Conservation (phyloP, 345 rosid genomes). For the Orychophragmus violaceus region DNA sequence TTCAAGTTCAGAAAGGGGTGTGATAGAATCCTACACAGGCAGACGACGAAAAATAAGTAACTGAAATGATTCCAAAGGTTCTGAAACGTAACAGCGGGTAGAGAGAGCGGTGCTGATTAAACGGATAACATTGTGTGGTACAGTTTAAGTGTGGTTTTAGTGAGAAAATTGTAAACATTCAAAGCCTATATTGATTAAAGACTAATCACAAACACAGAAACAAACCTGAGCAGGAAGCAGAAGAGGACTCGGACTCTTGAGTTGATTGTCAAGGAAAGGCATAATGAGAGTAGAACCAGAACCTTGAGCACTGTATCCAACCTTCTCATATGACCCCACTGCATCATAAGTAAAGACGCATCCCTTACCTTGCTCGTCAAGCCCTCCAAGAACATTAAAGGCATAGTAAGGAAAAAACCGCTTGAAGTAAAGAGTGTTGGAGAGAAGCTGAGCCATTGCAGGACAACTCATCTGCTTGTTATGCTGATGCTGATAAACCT, state of each 20-base stretch:
- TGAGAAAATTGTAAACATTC: no score
- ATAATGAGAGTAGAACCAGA: conserved; percentile 86
- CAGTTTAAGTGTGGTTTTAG: no score
- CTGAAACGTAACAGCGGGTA: no score
- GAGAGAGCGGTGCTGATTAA: no score
- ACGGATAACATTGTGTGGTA: no score
- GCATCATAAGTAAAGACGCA: conserved; percentile 97
- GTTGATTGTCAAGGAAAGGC: conserved; percentile 96
- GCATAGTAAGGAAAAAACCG: conserved; percentile 97
- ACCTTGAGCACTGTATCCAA: conserved; percentile 94
- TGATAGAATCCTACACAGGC: conserved; percentile 70
- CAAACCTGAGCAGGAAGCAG: conserved; percentile 72
- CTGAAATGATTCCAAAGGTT: not conserved
- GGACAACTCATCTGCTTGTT: conserved; percentile 98
- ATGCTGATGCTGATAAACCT: conserved; percentile 98
- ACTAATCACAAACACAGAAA: not conserved
- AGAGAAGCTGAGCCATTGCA: conserved; percentile 93
- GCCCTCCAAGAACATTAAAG: conserved; percentile 92
- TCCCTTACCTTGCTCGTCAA: conserved; percentile 90
- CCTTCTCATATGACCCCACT: conserved; percentile 97
- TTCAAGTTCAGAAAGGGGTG: conserved; percentile 84
- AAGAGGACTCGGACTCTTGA: conserved; percentile 97
- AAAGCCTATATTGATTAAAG: not conserved
- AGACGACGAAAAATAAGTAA: not conserved
- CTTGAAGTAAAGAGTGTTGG: conserved; percentile 94